Evolutionary conservation across 2,329 filamentous ascomycete species (phyloP).

Genomic region (Chlorencoelia australis): DNA sequence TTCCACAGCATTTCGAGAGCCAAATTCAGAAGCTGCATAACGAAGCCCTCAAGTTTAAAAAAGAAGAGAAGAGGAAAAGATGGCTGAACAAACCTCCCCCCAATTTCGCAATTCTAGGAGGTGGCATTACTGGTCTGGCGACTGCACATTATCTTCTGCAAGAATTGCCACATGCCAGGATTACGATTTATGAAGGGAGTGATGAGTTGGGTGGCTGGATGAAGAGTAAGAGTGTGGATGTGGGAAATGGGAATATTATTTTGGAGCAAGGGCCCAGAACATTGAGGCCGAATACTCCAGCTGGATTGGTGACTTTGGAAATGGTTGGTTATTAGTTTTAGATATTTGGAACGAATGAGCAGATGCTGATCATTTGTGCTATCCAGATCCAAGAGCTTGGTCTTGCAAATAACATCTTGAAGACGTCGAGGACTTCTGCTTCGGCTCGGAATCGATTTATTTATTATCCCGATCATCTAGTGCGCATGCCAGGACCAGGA

Average conservation of each 20-base stretch:
- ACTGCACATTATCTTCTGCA: conserved; percentile 67
- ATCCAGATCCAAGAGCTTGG: conserved; percentile 46
- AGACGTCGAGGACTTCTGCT: conserved; percentile 39
- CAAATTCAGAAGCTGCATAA: too few species aligned
- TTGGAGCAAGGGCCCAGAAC: conserved; percentile 76
- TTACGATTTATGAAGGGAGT: conserved; percentile 73
- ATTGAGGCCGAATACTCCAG: conserved; percentile 17
- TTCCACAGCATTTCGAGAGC: too few species aligned
- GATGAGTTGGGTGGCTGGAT: conserved; percentile 76
- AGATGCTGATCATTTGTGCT: conserved; percentile 8
- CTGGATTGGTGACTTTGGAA: conserved; percentile 18
- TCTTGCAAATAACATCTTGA: conserved; percentile 45
- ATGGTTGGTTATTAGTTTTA: conserved; percentile 11
- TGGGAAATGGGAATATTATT: conserved; percentile 51
- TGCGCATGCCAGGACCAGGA: conserved; percentile 44
- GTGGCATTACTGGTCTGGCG: conserved; percentile 73
- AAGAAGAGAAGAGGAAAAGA: background rate
- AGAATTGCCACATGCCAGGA: conserved; percentile 54
- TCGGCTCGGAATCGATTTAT: conserved; percentile 61
- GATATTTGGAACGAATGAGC: conserved; percentile 8
- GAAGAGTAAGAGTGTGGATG: conserved; percentile 50
- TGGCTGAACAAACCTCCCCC: conserved; percentile 1
- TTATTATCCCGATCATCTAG: conserved; percentile 79
- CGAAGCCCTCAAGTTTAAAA: too few species aligned
- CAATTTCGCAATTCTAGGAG: conserved; percentile 60